These are phyloP conservation scores for Didymella glomerata DNA, from an alignment of 2,329 filamentous ascomycete species.

Conservation along the genomic window DNA sequence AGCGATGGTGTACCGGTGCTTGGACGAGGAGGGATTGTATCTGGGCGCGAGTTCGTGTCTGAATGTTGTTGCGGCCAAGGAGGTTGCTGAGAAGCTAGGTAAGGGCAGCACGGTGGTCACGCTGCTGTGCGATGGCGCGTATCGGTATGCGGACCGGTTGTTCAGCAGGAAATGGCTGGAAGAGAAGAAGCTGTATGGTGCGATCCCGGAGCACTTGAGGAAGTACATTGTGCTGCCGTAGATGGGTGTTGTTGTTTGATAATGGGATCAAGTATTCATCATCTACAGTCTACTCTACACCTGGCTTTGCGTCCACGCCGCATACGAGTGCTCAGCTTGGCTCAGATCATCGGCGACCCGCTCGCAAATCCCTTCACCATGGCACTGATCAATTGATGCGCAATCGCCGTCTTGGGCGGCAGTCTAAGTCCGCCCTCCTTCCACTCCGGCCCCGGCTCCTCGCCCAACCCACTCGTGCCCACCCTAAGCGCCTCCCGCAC, in stretches of 20 bases:
- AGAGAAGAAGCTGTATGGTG: constrained; percentile 80
- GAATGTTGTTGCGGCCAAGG: constrained; percentile 94
- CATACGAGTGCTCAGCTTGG: no score
- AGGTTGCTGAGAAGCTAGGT: constrained; percentile 90
- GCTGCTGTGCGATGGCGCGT: constrained; percentile 94
- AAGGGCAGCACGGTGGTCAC: constrained; percentile 92
- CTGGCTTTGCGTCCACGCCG: no score
- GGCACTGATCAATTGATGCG: constrained; percentile 83
- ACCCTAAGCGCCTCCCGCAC: constrained; percentile 75
- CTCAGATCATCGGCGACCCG: constrained; percentile 56
- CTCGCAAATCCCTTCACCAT: constrained; percentile 78
- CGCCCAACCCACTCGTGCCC: constrained; percentile 73
- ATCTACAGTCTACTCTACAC: constrained; percentile 9
- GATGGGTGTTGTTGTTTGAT: not conserved
- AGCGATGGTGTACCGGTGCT: constrained; percentile 94
- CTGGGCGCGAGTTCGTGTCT: constrained; percentile 91
- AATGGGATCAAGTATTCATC: not conserved
- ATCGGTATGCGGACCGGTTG: constrained; percentile 90
- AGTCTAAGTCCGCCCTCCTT: constrained; percentile 80
- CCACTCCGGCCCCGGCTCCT: constrained; percentile 70
- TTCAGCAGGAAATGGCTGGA: constrained; percentile 92
- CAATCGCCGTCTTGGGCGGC: constrained; percentile 89
- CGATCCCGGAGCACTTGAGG: constrained; percentile 83
- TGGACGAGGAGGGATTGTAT: constrained; percentile 96
- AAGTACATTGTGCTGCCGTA: constrained; percentile 94